A percentile compares a stretch with the other conserved stretches of the same genome.
phyloP scores from a whole-genome alignment of 2,329 filamentous ascomycete genomes.

The Colletotrichum cordylinicola region DNA sequence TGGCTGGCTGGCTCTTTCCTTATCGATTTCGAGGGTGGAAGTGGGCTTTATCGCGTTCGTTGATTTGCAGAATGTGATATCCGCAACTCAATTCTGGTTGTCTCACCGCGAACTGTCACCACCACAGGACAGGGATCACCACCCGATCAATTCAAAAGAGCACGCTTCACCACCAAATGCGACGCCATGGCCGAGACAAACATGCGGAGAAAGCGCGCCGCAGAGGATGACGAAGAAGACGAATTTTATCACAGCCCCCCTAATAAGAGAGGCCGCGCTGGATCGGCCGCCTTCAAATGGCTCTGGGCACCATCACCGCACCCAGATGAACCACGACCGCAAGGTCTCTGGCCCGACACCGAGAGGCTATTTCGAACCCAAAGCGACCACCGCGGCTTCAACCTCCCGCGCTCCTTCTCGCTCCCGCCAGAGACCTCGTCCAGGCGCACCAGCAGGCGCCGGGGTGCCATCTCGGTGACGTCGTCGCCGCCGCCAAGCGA shows the following conservation, averaged over 20 bases:
- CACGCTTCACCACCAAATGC: neutral
- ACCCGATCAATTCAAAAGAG: neutral
- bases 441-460: neutral
- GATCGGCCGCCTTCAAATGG: neutral
- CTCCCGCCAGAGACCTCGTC: neutral
- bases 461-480: slow-evolving; percentile 15
- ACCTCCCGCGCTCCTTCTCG: slow-evolving; percentile 4
- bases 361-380: neutral
- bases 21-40: neutral
- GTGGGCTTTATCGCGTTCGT: neutral
- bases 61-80: neutral
- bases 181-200: slow-evolving; percentile 6
- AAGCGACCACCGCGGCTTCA: neutral
- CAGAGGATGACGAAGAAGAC: neutral
- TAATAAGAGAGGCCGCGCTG: neutral
- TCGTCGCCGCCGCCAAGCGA: neutral
- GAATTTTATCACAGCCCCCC: neutral
- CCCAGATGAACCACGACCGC: neutral
- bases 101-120: neutral
- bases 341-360: slow-evolving; percentile 7
- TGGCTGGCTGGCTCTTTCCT: neutral
- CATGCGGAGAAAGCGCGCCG: slow-evolving; percentile 5
- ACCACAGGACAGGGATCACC: neutral
- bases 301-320: slow-evolving; percentile 3
- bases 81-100: neutral